A percentile compares a stretch with the other conserved stretches of the same genome.
These are phyloP conservation scores for Hyphopichia homilentoma DNA, from an alignment of 805 yeast species.

Conservation along the genomic window DNA sequence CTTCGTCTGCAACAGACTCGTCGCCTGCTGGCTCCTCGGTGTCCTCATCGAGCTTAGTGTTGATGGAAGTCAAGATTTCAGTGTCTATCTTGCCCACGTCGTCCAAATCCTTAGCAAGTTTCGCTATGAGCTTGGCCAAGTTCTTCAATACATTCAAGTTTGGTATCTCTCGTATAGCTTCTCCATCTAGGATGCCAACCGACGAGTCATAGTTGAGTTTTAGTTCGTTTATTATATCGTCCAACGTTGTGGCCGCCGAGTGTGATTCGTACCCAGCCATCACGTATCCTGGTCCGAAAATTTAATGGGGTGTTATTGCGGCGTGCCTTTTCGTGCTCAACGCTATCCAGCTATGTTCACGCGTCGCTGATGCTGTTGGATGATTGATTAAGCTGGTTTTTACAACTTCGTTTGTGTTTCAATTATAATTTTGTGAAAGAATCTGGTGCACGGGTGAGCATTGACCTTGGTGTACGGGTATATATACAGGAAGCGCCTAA, in stretches of 20 bases:
- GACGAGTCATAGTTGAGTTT: slow-evolving; percentile 55
- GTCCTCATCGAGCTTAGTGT: slow-evolving; percentile 7
- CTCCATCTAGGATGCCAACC: slow-evolving; percentile 61
- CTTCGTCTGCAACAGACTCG: slow-evolving; percentile 5
- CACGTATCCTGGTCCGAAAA: no score
- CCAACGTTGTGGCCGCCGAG: slow-evolving; percentile 41
- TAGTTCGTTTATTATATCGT: slow-evolving; percentile 50
- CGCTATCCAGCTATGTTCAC: no score
- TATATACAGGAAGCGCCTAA: no score
- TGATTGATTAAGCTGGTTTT: no score
- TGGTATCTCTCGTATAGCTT: slow-evolving; percentile 39
- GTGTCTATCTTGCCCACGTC: slow-evolving; percentile 29
- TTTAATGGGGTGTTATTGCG: no score
- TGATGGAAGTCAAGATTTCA: slow-evolving; percentile 18
- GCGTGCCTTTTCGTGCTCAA: no score
- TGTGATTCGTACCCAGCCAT: slow-evolving; percentile 9
- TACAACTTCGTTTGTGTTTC: no score
- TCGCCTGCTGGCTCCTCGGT: slow-evolving; percentile 4
- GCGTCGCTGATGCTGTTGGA: no score
- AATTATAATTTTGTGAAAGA: no score
- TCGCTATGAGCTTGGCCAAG: slow-evolving; percentile 39
- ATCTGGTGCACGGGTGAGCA: no score
- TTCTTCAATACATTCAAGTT: slow-evolving; percentile 43
- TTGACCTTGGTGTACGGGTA: no score
- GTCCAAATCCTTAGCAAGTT: slow-evolving; percentile 36